Evolutionary conservation across 164 flowering plant genomes (phyloP), one percentile per base, ranked within the genome.

Genomic region (Stephania cephalantha): DNA sequence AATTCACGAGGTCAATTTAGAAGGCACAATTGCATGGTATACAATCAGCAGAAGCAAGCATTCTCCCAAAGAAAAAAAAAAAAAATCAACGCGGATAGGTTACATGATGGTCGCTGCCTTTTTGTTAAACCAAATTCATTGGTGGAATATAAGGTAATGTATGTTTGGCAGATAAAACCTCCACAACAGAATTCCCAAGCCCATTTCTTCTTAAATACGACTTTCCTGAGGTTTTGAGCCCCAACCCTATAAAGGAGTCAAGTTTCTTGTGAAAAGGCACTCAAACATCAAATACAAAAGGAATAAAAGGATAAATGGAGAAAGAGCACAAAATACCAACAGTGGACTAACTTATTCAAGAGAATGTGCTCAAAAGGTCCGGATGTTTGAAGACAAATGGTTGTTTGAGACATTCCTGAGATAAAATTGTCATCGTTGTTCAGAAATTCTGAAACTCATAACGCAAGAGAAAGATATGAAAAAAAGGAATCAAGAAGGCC

Each of bases 321-420:
- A 10, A 11, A 50, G 15, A 50, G 55, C 15, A 50, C 15, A 50
- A 50, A 50, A 50, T 9, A 8, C 12, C 15, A 15, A 50, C 55
- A n/a, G 22, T 7, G 55, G 70, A 69, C 92, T 55, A 86, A 91
- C 98, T 91, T 93, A 90, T 78, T 86, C 76, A 88, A 75, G 11
- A 93, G 92, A 25, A 93, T 88, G 84, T 89, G 95, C 78, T 90
- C 94, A 86, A 92, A 94, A 73, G 97, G 87, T 58, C 98, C 98
- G 65, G 82, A 77, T 12, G 90, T 87, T 30, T 96, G 98, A 79
- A 92, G 97, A 94, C 64, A 94, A 75, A 52, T 94, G 82, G 79
- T 94, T 94, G 82, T 61, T 86, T 7, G 98, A 91, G 77, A 94
- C 94, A 86, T 94, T 97, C 35, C 98, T 94, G 87, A 44, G 80